These are phyloP conservation scores for Crithidia thermophila DNA, from an alignment of 208 protist species.

Conservation along the genomic window DNA sequence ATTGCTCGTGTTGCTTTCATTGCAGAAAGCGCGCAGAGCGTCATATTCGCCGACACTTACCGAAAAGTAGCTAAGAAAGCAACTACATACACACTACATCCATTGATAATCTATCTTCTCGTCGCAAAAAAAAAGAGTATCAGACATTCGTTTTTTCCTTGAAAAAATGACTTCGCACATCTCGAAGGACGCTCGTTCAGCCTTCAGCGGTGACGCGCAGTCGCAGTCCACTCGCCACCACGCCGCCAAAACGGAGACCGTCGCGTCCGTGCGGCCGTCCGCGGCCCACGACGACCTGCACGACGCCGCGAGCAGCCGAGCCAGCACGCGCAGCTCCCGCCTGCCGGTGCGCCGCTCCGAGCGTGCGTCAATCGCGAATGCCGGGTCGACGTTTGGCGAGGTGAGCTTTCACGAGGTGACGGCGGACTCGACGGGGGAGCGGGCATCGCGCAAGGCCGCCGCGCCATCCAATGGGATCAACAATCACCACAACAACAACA, in stretches of 20 bases:
- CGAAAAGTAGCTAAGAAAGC: too few relatives aligned
- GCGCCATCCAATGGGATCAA: background rate
- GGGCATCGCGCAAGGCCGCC: background rate
- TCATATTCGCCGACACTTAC: too few relatives aligned
- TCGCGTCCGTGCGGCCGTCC: background rate
- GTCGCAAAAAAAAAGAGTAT: too few relatives aligned
- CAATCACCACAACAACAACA: background rate
- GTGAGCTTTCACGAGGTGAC: background rate
- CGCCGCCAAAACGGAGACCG: background rate
- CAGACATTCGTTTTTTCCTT: too few relatives aligned
- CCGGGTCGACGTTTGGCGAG: slow-evolving; percentile 1
- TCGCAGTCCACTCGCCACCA: too few relatives aligned
- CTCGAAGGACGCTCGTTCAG: too few relatives aligned
- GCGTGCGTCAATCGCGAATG: background rate
- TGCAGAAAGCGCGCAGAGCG: too few relatives aligned
- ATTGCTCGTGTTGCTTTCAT: too few relatives aligned
- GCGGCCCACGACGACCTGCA: background rate
- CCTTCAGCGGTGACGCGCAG: too few relatives aligned
- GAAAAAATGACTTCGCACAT: too few relatives aligned
- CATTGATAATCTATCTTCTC: too few relatives aligned
- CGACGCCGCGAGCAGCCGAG: slow-evolving; percentile 11
- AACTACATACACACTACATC: too few relatives aligned
- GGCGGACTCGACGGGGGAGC: background rate
- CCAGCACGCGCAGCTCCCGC: slow-evolving; percentile 26
- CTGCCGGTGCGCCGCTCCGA: slow-evolving; percentile 19